These are phyloP conservation scores for Retiboletus fuscus DNA, from an alignment of 1,284 basidiomycete species.

Conservation along the genomic window DNA sequence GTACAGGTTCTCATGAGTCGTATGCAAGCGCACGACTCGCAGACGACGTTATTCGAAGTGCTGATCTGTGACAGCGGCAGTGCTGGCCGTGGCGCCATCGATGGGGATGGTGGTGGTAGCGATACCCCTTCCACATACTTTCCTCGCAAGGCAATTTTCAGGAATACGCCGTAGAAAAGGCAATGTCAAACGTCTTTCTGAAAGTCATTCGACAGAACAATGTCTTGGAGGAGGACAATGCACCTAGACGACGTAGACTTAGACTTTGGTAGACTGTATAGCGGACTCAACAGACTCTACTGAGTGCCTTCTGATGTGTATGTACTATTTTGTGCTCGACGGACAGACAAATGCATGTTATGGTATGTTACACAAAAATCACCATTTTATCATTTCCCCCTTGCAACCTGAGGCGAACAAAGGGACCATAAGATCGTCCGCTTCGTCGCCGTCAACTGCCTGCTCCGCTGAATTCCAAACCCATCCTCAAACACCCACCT, in stretches of 20 bases:
- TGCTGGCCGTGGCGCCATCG: background rate
- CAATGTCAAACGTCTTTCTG: conserved; percentile 76
- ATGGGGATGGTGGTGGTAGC: background rate
- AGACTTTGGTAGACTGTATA: conserved; percentile 22
- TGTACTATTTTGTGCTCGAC: background rate
- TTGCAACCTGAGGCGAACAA: conserved; percentile 7
- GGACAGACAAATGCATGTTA: conserved; percentile 12
- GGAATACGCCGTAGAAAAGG: conserved; percentile 77
- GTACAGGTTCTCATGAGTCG: conserved; percentile 71
- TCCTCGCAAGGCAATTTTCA: conserved; percentile 64
- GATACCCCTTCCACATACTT: conserved; percentile 63
- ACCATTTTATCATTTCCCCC: background rate
- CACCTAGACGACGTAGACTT: conserved; percentile 17
- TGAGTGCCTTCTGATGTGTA: too few species aligned
- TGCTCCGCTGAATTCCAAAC: conserved; percentile 69
- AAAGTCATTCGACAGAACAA: conserved; percentile 78
- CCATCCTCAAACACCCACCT: conserved; percentile 67
- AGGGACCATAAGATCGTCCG: conserved; percentile 25
- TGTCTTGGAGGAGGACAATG: conserved; percentile 61
- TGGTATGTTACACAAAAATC: conserved; percentile 30
- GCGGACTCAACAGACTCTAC: too few species aligned
- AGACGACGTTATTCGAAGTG: conserved; percentile 83
- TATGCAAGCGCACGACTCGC: conserved; percentile 75
- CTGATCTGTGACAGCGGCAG: conserved; percentile 57
- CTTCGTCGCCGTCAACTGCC: conserved; percentile 45